phyloP scores from a whole-genome alignment of 2,329 filamentous ascomycete species.

The Colletotrichum musicola region DNA sequence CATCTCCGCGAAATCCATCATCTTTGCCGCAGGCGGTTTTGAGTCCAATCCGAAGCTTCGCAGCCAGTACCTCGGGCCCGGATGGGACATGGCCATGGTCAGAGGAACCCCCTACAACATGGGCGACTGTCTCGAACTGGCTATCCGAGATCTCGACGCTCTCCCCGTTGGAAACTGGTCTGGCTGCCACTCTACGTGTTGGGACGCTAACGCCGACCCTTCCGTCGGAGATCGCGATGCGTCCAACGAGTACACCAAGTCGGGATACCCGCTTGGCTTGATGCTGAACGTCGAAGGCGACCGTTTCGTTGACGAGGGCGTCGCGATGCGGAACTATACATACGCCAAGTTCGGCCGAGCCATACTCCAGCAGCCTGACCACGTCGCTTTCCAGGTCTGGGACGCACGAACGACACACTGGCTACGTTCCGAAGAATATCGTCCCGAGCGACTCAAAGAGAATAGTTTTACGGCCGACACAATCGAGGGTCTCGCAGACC shows the following conservation, averaged over 20 bases:
- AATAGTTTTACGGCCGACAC: slow-evolving; percentile 61
- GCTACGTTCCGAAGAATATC: slow-evolving; percentile 73
- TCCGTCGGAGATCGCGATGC: slow-evolving; percentile 67
- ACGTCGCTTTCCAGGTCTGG: slow-evolving; percentile 75
- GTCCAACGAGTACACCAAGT: slow-evolving; percentile 78
- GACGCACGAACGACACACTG: slow-evolving; percentile 64
- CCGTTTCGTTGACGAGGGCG: slow-evolving; percentile 76
- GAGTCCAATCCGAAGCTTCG: slow-evolving; percentile 71
- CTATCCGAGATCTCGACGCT: slow-evolving; percentile 63
- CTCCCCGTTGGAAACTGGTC: slow-evolving; percentile 70
- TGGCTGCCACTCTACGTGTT: slow-evolving; percentile 74
- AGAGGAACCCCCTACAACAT: slow-evolving; percentile 75
- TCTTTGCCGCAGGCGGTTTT: slow-evolving; percentile 73
- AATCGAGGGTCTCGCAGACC: slow-evolving; percentile 68
- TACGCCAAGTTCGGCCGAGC: slow-evolving; percentile 75
- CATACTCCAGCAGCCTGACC: slow-evolving; percentile 70
- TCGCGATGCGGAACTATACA: slow-evolving; percentile 75
- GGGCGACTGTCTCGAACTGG: slow-evolving; percentile 68
- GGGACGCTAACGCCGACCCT: slow-evolving; percentile 72
- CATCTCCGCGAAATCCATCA: slow-evolving; percentile 56
- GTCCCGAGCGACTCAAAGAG: slow-evolving; percentile 64
- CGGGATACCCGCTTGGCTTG: slow-evolving; percentile 74
- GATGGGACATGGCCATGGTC: slow-evolving; percentile 73
- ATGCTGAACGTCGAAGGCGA: slow-evolving; percentile 72
- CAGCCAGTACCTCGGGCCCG: slow-evolving; percentile 64